Conservation (phyloP, 805 yeast species). For the Candida palmyrensis region DNA sequence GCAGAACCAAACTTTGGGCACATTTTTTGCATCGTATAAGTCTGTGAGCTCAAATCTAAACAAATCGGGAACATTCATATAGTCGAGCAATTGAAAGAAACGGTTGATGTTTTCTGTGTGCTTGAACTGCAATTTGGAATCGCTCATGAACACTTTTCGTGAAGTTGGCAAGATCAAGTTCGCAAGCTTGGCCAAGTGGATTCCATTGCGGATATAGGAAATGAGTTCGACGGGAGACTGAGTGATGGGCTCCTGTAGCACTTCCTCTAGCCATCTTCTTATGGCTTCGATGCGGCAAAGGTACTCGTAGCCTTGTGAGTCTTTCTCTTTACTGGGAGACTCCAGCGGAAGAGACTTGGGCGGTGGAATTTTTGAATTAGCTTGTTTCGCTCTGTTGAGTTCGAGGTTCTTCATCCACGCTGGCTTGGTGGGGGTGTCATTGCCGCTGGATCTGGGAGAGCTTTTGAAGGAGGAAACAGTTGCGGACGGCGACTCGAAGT, state of each 20-base stretch:
- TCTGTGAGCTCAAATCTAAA: constrained; percentile 91
- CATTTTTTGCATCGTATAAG: constrained; percentile 82
- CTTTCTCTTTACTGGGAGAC: constrained; percentile 22
- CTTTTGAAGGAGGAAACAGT: constrained; percentile 32
- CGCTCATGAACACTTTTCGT: constrained; percentile 55
- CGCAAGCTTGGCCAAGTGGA: constrained; percentile 74
- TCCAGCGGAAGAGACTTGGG: constrained; percentile 16
- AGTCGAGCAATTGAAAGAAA: constrained; percentile 67
- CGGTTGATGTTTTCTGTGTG: constrained; percentile 90
- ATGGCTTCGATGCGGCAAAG: constrained; percentile 77
- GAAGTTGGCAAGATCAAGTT: constrained; percentile 61
- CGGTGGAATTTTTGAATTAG: constrained; percentile 5
- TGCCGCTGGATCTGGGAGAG: not conserved
- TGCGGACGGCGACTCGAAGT: constrained; percentile 37
- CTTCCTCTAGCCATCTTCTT: constrained; percentile 70
- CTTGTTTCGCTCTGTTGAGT: constrained; percentile 11
- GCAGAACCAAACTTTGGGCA: constrained; percentile 92
- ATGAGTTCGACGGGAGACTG: constrained; percentile 53
- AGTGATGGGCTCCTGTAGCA: constrained; percentile 54
- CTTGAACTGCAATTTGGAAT: constrained; percentile 62
- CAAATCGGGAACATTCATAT: constrained; percentile 74
- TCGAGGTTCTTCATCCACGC: constrained; percentile 6
- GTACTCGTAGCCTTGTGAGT: constrained; percentile 58
- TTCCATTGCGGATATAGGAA: constrained; percentile 76
- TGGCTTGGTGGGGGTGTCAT: constrained; percentile 7